phyloP scores from a whole-genome alignment of 2,329 filamentous ascomycete genomes.

The Lanzia echinophila region DNA sequence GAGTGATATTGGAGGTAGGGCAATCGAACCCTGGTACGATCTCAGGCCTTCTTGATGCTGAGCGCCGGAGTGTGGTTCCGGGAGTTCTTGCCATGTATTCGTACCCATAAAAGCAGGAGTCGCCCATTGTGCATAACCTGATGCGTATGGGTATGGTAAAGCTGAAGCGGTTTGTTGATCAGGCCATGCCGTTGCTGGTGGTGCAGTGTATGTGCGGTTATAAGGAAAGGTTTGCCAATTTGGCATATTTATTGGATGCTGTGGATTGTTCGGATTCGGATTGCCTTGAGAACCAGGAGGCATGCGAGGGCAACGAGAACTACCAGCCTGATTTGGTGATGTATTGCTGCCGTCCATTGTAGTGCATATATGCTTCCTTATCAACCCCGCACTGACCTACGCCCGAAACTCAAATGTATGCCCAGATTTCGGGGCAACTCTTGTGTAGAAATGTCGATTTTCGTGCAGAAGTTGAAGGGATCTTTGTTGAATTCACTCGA shows the following conservation, averaged over 20 bases:
- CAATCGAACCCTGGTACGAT: no score
- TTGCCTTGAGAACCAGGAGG: neutral
- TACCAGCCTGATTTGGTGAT: neutral
- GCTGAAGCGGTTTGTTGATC: neutral
- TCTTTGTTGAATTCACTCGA: neutral
- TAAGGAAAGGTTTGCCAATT: neutral
- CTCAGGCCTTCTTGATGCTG: neutral
- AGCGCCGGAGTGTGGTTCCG: neutral
- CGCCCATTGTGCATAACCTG: neutral
- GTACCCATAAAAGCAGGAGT: neutral
- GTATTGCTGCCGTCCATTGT: slow-evolving; percentile 3
- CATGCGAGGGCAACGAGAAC: slow-evolving; percentile 2
- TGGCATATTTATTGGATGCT: neutral
- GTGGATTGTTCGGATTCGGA: neutral
- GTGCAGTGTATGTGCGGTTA: neutral
- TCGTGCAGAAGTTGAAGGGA: neutral
- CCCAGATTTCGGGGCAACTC: neutral
- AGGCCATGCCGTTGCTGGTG: neutral
- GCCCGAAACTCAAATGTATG: neutral
- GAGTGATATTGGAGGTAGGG: neutral
- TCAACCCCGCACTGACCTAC: slow-evolving; percentile 7
- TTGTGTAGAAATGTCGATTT: no score
- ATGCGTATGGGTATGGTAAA: neutral
- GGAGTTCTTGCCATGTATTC: neutral
- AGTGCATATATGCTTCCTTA: slow-evolving; percentile 1